Evolutionary conservation across 2,329 filamentous ascomycete species (phyloP), one percentile per base, ranked within the genome.

Genomic region (Trichoderma citrinoviride): DNA sequence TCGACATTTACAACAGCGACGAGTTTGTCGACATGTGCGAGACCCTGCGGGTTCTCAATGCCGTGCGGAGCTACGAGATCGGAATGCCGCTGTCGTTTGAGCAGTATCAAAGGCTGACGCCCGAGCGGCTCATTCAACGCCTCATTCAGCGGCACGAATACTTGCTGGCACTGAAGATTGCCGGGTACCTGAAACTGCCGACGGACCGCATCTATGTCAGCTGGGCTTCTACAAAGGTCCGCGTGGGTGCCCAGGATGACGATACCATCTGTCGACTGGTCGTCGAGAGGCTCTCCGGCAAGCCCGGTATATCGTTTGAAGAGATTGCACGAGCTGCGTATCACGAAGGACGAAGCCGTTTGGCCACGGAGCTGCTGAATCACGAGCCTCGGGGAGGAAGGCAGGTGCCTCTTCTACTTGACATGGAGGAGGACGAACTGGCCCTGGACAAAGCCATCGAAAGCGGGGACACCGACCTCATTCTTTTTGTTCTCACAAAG

Each of bases 21-120:
- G 94, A 99, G 69, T 99, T 98, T 77, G 95, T 99, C 61, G 94
- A 98, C 68, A 98, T 97, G 89, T 97, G 93, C 70, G 94, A 99
- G 76, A 95, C 90, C 0, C 80, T 99, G 17, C 89, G 95, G 17
- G 93, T 99, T 0, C 82, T 99, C 54, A 98, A 97, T 71, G 94
- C 94, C 7, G 90, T 94, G 14, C 88, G 95, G 58, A 96, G 91
- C 76, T 98, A 95, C 74, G 91, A 96, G 71, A 85, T 98, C 61
- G 95, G 95, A 2, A 81, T 99, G 23, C 93, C 94, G 0, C 77
- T 99, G 5, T 96, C 93, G 4, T 96, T 95, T 73, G 93, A 97
- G 68, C 94, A 99, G 76, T 98, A 95, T 75, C 86, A 95, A 68
- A 90, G 93, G 6, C 85, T 99, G 61, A 96, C 93, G 0, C 92